Evolutionary conservation across 2,329 filamentous ascomycete genomes (phyloP).

Genomic region (Pestalotiopsis sp.): DNA sequence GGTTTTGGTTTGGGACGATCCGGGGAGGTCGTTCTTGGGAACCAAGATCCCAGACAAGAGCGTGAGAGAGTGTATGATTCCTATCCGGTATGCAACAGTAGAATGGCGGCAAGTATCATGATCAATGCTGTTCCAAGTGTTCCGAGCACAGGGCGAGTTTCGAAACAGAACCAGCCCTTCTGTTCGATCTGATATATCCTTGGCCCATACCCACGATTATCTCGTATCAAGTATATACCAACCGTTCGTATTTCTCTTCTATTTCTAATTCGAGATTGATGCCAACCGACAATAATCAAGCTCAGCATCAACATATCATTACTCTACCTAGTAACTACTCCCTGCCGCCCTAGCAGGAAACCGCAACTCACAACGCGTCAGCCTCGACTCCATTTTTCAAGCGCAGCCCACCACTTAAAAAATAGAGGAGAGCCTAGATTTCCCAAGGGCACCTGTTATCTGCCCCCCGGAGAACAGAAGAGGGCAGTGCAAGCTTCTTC

Average conservation of each 20-base stretch:
- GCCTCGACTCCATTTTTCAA: constrained; percentile 20
- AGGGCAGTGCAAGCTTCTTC: neutral
- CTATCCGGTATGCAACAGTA: too few species aligned
- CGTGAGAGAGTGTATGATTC: too few species aligned
- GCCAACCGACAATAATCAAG: neutral
- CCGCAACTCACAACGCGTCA: constrained; percentile 29
- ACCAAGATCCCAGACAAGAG: too few species aligned
- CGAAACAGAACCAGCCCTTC: too few species aligned
- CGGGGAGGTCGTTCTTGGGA: too few species aligned
- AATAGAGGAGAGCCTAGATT: neutral
- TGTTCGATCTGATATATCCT: too few species aligned
- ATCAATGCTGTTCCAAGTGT: too few species aligned
- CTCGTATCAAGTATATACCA: neutral
- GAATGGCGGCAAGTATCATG: too few species aligned
- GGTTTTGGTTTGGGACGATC: too few species aligned
- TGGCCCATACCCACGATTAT: neutral
- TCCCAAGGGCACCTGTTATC: neutral
- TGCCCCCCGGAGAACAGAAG: neutral
- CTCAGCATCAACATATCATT: constrained; percentile 12
- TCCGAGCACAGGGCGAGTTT: too few species aligned
- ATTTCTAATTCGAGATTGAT: too few species aligned
- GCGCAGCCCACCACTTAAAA: constrained; percentile 4
- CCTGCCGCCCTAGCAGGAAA: constrained; percentile 19
- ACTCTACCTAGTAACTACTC: constrained; percentile 17
- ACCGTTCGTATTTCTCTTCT: too few species aligned